Evolutionary conservation across 2,329 filamentous ascomycete genomes (phyloP).

Genomic region (Diaporthe sp.): DNA sequence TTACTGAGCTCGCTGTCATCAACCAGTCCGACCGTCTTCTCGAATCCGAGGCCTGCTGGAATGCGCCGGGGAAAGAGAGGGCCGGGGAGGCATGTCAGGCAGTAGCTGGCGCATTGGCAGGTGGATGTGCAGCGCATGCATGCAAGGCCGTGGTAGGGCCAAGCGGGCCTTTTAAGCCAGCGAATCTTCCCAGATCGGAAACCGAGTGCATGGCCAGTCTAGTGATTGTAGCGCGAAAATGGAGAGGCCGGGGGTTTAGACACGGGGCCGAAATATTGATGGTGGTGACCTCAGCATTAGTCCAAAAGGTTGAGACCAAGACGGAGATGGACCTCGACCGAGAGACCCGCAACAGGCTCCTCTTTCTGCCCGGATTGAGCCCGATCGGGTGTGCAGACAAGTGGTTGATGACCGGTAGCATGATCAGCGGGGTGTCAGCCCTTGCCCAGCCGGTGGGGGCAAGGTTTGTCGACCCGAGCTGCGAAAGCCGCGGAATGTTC

Average conservation of each 20-base stretch:
- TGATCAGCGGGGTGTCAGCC: constrained; percentile 23
- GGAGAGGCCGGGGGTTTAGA: neutral
- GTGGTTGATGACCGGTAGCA: constrained; percentile 12
- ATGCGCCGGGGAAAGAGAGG: neutral
- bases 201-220: constrained; percentile 3
- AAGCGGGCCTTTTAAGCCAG: constrained; percentile 7
- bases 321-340: constrained; percentile 20
- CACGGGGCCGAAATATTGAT: neutral
- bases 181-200: constrained; percentile 4
- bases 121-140: constrained; percentile 13
- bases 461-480: constrained; percentile 21
- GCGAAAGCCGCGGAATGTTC: neutral
- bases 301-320: neutral
- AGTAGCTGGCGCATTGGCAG: constrained; percentile 4
- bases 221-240: neutral
- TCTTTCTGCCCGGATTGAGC: constrained; percentile 15
- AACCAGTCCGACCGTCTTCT: neutral
- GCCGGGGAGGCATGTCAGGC: constrained; percentile 2
- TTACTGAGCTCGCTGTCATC: neutral
- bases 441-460: constrained; percentile 11
- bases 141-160: neutral
- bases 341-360: neutral
- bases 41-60: neutral
- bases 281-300: constrained; percentile 20
- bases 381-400: neutral